A percentile compares a stretch with the other conserved stretches of the same genome.
phyloP scores from a whole-genome alignment of 2,329 filamentous ascomycete species.

The Coniochaeta sp. region DNA sequence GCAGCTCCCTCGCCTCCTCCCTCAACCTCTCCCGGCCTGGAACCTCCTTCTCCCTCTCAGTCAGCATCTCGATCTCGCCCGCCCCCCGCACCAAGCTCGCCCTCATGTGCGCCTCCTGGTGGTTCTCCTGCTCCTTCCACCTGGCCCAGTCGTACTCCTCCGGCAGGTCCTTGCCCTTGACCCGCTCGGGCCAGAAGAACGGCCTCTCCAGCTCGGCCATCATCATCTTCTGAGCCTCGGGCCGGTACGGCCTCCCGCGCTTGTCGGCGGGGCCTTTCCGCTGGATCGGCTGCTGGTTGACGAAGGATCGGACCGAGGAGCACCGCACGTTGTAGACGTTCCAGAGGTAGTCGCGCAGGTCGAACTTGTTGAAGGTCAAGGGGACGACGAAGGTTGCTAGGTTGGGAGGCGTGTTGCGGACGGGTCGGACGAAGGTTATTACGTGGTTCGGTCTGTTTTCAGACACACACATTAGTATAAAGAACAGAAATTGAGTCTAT shows the following conservation, averaged over 20 bases:
- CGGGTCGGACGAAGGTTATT: conserved; percentile 67
- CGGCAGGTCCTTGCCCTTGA: conserved; percentile 49
- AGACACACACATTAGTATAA: background rate
- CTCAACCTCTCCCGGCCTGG: conserved; percentile 38
- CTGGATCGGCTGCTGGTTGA: conserved; percentile 57
- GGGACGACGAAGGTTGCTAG: conserved; percentile 89
- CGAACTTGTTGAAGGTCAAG: conserved; percentile 89
- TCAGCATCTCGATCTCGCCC: conserved; percentile 22
- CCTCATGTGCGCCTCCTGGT: conserved; percentile 31
- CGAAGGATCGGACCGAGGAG: conserved; percentile 66
- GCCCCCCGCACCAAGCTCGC: conserved; percentile 23
- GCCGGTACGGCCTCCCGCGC: conserved; percentile 58
- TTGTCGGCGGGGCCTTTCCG: conserved; percentile 23
- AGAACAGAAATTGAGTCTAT: background rate
- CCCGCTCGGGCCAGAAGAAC: conserved; percentile 77
- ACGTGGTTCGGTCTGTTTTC: conserved; percentile 66
- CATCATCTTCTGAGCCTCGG: conserved; percentile 80
- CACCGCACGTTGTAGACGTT: conserved; percentile 74
- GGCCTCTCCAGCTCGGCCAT: conserved; percentile 81
- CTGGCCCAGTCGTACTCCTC: conserved; percentile 57
- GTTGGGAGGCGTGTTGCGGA: conserved; percentile 63
- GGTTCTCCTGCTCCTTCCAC: conserved; percentile 43
- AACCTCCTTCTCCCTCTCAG: conserved; percentile 1
- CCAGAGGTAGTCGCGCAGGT: conserved; percentile 89
- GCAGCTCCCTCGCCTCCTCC: conserved; percentile 49